These are phyloP conservation scores for Xylaria polymorpha DNA, from an alignment of 2,329 filamentous ascomycete species.

Conservation along the genomic window DNA sequence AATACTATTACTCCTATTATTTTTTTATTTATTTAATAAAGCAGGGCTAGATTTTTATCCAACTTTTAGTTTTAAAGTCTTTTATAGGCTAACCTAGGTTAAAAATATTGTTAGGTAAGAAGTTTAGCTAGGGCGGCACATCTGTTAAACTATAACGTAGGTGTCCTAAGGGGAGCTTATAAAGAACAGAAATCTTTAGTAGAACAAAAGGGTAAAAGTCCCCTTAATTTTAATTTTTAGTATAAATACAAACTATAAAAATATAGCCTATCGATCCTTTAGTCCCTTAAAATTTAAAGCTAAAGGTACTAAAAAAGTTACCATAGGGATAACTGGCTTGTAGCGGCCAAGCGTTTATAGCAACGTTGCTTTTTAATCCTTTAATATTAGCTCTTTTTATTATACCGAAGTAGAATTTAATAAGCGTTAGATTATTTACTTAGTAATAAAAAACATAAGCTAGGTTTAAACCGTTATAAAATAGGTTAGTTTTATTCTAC, in stretches of 20 bases:
- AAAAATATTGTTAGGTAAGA: neutral
- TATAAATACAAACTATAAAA: neutral
- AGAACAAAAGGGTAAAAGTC: slow-evolving; percentile 5
- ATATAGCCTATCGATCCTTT: slow-evolving; percentile 4
- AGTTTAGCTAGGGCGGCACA: slow-evolving; percentile 2
- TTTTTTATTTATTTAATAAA: neutral
- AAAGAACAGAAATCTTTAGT: neutral
- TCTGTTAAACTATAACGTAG: slow-evolving; percentile 5
- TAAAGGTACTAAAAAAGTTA: slow-evolving; percentile 3
- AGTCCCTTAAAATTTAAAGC: slow-evolving; percentile 1
- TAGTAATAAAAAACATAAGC: slow-evolving; percentile 1
- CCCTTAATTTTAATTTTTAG: neutral
- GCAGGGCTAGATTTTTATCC: neutral
- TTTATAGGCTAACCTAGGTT: neutral
- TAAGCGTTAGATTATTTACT: no score
- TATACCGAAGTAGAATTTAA: neutral
- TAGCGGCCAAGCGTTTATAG: slow-evolving; percentile 7
- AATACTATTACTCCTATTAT: slow-evolving; percentile 15
- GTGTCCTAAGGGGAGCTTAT: neutral
- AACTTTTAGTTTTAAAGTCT: neutral
- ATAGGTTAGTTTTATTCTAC: slow-evolving; percentile 13
- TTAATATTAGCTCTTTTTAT: neutral
- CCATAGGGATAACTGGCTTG: slow-evolving; percentile 9
- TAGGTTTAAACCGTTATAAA: slow-evolving; percentile 10
- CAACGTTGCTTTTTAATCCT: slow-evolving; percentile 9